Evolutionary conservation across 169 alveolate species (phyloP).

Genomic region (Blepharisma undulans): DNA sequence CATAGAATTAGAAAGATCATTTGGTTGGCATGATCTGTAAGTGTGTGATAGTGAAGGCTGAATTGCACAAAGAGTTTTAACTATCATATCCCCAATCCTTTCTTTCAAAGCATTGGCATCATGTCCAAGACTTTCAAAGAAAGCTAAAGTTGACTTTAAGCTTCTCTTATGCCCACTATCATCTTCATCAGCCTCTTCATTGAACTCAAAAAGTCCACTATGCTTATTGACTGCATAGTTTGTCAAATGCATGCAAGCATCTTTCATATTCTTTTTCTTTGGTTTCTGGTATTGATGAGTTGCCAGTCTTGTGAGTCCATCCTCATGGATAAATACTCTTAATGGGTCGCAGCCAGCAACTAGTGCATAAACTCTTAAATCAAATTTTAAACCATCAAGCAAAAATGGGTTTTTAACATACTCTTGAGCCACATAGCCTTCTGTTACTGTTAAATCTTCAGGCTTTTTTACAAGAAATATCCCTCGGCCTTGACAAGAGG

Average conservation of each 20-base stretch:
- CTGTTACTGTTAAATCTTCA: slow-evolving; percentile 55
- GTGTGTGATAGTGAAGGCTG: slow-evolving; percentile 68
- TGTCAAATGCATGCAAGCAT: slow-evolving; percentile 81
- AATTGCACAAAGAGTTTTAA: slow-evolving; percentile 68
- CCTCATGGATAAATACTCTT: slow-evolving; percentile 74
- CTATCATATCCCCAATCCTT: slow-evolving; percentile 58
- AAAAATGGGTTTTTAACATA: slow-evolving; percentile 77
- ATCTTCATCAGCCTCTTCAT: slow-evolving; percentile 47
- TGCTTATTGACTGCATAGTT: slow-evolving; percentile 85
- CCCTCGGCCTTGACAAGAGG: slow-evolving; percentile 79
- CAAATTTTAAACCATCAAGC: slow-evolving; percentile 80
- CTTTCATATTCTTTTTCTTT: slow-evolving; percentile 59
- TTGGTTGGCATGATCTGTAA: slow-evolving; percentile 65
- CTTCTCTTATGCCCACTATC: slow-evolving; percentile 69
- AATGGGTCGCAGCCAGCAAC: slow-evolving; percentile 84
- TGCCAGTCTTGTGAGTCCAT: slow-evolving; percentile 82
- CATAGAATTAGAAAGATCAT: slow-evolving; percentile 57
- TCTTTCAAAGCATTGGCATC: slow-evolving; percentile 50
- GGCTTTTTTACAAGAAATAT: slow-evolving; percentile 63
- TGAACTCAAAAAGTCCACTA: slow-evolving; percentile 61
- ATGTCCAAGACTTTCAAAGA: slow-evolving; percentile 48
- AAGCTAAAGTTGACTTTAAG: slow-evolving; percentile 15
- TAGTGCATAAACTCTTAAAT: slow-evolving; percentile 81
- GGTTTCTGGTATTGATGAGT: slow-evolving; percentile 71
- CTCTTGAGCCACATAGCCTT: slow-evolving; percentile 73